A percentile compares a stretch with the other conserved stretches of the same genome.
Conservation (phyloP, 192 early-diverging fungal species). For the Rhizophagus prolifer region DNA sequence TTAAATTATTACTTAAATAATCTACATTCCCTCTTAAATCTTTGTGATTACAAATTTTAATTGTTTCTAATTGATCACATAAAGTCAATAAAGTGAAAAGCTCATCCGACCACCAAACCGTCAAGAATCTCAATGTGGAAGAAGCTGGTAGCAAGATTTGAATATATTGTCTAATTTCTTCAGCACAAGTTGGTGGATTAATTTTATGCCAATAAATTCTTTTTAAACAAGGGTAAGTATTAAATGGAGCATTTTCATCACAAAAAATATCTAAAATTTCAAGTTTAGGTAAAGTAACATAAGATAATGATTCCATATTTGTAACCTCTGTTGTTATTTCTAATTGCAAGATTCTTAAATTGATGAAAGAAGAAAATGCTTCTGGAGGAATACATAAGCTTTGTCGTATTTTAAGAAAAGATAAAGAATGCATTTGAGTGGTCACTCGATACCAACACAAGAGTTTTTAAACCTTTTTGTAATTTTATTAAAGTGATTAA, state of each 20-base stretch:
- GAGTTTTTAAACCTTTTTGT: slow-evolving; percentile 8
- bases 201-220: slow-evolving; percentile 10
- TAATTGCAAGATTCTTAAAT: slow-evolving; percentile 18
- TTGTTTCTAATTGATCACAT: slow-evolving; percentile 17
- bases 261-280: slow-evolving; percentile 16
- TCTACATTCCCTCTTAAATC: background rate
- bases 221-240: background rate
- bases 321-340: background rate
- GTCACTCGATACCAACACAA: background rate
- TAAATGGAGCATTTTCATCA: slow-evolving; percentile 16
- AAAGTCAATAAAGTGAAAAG: slow-evolving; percentile 2
- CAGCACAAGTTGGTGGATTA: background rate
- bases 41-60: background rate
- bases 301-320: slow-evolving; percentile 3
- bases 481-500: slow-evolving; percentile 11
- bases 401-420: slow-evolving; percentile 1
- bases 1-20: background rate
- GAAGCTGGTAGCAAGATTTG: background rate
- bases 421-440: slow-evolving; percentile 11
- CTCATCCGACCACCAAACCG: background rate
- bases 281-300: background rate
- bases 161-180: background rate
- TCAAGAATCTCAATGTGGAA: background rate
- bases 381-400: slow-evolving; percentile 4
- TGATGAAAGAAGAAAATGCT: background rate